These are phyloP conservation scores for Dioscorea cayenensis DNA, from an alignment of 116 monocot species.

Conservation along the genomic window DNA sequence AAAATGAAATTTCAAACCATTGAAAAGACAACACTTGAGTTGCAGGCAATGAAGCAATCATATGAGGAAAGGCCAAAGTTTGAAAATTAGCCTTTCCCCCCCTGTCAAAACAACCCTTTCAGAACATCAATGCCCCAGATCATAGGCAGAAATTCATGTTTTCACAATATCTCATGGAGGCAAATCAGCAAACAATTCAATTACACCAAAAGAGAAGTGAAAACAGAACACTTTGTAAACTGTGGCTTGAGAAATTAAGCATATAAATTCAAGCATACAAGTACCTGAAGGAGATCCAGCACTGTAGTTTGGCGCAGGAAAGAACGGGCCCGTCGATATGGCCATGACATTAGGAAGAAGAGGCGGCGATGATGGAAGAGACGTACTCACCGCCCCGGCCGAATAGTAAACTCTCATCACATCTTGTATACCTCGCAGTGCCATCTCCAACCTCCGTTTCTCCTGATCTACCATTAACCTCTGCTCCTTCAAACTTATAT, in stretches of 20 bases:
- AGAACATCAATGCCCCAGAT: too few relatives aligned
- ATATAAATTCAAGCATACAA: background rate
- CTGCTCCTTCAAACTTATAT: conserved; percentile 71
- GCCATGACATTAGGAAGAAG: conserved; percentile 20
- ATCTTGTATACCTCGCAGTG: conserved; percentile 53
- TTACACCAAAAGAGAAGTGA: background rate
- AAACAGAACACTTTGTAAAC: background rate
- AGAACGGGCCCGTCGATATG: background rate
- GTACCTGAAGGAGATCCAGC: conserved; percentile 1
- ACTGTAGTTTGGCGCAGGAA: background rate
- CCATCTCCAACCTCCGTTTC: conserved; percentile 44
- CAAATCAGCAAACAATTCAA: background rate
- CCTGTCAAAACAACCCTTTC: too few relatives aligned
- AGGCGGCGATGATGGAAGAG: conserved; percentile 17
- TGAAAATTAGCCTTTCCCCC: too few relatives aligned
- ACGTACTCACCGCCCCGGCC: background rate
- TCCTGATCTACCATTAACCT: conserved; percentile 47
- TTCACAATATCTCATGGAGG: background rate
- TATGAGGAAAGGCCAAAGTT: too few relatives aligned
- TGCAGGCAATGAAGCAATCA: too few relatives aligned
- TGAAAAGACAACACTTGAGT: too few relatives aligned
- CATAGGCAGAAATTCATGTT: too few relatives aligned
- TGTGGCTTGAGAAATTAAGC: too few relatives aligned
- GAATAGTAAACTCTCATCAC: conserved; percentile 41
- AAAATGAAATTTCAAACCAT: too few relatives aligned